Conservation (phyloP, 2,329 filamentous ascomycete genomes). For the Arthrinium puccinioides region DNA sequence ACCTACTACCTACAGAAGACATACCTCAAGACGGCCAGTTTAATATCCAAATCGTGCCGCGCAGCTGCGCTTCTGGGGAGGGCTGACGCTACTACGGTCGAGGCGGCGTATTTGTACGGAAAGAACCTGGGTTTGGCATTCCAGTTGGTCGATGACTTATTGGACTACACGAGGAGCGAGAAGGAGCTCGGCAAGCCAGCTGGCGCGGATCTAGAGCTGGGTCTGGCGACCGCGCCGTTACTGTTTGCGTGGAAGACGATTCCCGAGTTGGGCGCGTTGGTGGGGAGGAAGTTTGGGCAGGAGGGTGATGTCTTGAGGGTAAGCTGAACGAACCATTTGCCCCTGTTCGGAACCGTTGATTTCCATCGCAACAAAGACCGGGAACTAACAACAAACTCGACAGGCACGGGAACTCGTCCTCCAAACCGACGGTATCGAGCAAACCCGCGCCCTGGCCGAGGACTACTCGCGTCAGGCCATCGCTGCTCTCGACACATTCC, state of each 20-base stretch:
- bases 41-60: conserved; percentile 94
- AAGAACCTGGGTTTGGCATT: conserved; percentile 92
- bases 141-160: conserved; percentile 94
- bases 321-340: too few species aligned
- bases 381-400: too few species aligned
- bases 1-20: conserved; percentile 97
- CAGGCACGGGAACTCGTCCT: conserved; percentile 84
- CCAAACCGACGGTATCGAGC: conserved; percentile 79
- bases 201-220: conserved; percentile 87
- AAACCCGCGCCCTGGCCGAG: conserved; percentile 83
- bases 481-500: conserved; percentile 74
- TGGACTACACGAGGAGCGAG: conserved; percentile 87
- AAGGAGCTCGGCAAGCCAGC: conserved; percentile 89
- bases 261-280: conserved; percentile 74
- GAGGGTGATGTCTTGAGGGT: conserved; percentile 83
- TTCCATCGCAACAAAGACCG: too few species aligned
- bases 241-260: conserved; percentile 93
- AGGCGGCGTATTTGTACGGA: conserved; percentile 86
- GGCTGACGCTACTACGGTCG: conserved; percentile 69
- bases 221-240: conserved; percentile 86
- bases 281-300: conserved; percentile 81
- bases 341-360: too few species aligned
- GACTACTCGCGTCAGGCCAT: conserved; percentile 88
- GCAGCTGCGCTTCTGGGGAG: conserved; percentile 82
- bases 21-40: conserved; percentile 89